Evolutionary conservation across 129 eudicot genomes (phyloP).

Genomic region (Centaurea solstitialis): DNA sequence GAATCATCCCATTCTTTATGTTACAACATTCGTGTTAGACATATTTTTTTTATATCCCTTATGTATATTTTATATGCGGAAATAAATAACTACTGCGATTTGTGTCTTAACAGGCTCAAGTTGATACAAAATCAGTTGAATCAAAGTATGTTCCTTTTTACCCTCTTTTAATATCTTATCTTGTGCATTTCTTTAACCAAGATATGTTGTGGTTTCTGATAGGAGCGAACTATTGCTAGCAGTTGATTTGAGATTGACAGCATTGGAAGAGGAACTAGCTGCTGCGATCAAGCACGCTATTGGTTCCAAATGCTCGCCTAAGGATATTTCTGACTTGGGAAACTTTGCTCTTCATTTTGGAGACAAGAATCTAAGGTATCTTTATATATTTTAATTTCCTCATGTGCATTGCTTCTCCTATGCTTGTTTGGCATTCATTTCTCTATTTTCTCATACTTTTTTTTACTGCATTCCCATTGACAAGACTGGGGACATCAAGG

Average conservation of each 20-base stretch:
- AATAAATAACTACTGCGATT: background rate
- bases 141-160: constrained; percentile 58
- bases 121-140: constrained; percentile 48
- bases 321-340: constrained; percentile 50
- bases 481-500: constrained; percentile 4
- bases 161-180: background rate
- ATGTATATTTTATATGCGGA: background rate
- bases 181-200: constrained; percentile 24
- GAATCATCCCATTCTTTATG: constrained; percentile 1
- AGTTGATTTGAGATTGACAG: constrained; percentile 70
- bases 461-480: background rate
- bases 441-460: background rate
- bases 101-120: constrained; percentile 53
- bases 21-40: constrained; percentile 27
- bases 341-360: constrained; percentile 74
- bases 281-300: constrained; percentile 55
- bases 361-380: constrained; percentile 58
- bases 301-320: constrained; percentile 47
- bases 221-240: constrained; percentile 80
- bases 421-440: background rate
- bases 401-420: background rate
- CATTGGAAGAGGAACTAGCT: constrained; percentile 59
- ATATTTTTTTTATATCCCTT: constrained; percentile 10
- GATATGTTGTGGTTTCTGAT: constrained; percentile 31
- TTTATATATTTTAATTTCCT: background rate